Conservation (phyloP, 768 basidiomycete genomes). For the Strobilomyces dryophilus region DNA sequence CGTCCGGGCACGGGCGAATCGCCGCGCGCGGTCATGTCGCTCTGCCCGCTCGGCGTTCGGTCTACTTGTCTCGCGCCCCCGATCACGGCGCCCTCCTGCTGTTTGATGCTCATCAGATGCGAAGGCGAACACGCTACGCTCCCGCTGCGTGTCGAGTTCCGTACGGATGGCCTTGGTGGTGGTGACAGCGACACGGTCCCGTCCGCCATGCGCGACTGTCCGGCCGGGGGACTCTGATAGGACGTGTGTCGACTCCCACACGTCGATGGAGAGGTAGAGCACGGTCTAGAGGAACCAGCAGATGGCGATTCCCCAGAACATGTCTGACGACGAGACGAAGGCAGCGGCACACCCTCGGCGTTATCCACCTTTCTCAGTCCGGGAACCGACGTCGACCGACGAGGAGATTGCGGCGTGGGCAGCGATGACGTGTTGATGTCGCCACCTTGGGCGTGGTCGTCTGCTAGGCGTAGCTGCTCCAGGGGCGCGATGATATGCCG, state of each 20-base stretch:
- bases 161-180: constrained; percentile 20
- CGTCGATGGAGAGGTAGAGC: constrained; percentile 33
- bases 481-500: constrained; percentile 55
- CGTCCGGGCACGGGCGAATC: constrained; percentile 3
- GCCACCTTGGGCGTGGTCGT: constrained; percentile 14
- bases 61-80: constrained; percentile 14
- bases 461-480: constrained; percentile 45
- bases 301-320: constrained; percentile 21
- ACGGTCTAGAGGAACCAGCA: constrained; percentile 40
- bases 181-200: constrained; percentile 26
- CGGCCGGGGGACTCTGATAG: constrained; percentile 5
- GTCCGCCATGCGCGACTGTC: constrained; percentile 12
- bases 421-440: not conserved
- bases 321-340: constrained; percentile 10
- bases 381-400: constrained; percentile 19
- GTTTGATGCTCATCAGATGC: constrained; percentile 6
- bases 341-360: constrained; percentile 7
- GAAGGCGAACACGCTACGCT: constrained; percentile 6
- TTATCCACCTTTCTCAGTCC: constrained; percentile 6
- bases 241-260: constrained; percentile 41
- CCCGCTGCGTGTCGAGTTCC: constrained; percentile 13
- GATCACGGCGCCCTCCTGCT: not conserved
- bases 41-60: constrained; percentile 21
- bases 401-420: constrained; percentile 11
- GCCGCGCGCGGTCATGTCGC: constrained; percentile 30